Base-by-base conservation (phyloP, 2,329 filamentous ascomycete genomes). In the Stachybotrys chartarum region DNA sequence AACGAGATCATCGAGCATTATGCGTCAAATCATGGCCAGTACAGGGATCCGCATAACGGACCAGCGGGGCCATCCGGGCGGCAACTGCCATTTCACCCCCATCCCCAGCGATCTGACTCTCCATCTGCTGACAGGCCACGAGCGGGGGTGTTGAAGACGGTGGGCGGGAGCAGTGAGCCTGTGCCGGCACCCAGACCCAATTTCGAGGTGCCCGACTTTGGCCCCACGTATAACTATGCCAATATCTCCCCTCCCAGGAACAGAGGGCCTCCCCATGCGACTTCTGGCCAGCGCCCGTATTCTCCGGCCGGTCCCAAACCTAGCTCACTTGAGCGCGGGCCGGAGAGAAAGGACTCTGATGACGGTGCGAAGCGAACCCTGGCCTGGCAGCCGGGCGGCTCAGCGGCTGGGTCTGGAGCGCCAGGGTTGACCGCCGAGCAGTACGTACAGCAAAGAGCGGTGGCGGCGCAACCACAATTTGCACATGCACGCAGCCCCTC, bases 151-250 rank as follows among this genome's bases (percentile, higher is more conserved):
- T 76, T 93, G 67, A 91, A 87, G 67, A 91, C 88, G 1, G 85
- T 92, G 11, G 91, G 50, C 50, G 49, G 90, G 5, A 76, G 76
- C n/a, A 64, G 66, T 4, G 71, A 75, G 1, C 64, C 63, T 7
- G 63, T 64, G 44, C 59, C 54, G 31, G 62, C 58, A 46, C 57
- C 55, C 47, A 57, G 57, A 52, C 52, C 67, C 0, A 66, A 75
- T 14, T 76, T 81, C 30, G 78, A 83, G 55, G 84, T 96, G 57
- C 90, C 90, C 1, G 86, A 97, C 68, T 97, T 97, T 71, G 93
- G 93, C 0, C 90, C 87, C 6, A 96, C 92, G 0, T 74, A 90
- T 62, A 86, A 88, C 57, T 87, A 91, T 56, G 72, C 67, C 39
- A 73, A 71, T 12, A 49, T 67, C 17, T 56, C 70, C n/a, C 59